Percentiles rank a stretch among this genome's conserved stretches.
phyloP scores from a whole-genome alignment of 176 grass and related monocot species.

The Cenchrus americanus region DNA sequence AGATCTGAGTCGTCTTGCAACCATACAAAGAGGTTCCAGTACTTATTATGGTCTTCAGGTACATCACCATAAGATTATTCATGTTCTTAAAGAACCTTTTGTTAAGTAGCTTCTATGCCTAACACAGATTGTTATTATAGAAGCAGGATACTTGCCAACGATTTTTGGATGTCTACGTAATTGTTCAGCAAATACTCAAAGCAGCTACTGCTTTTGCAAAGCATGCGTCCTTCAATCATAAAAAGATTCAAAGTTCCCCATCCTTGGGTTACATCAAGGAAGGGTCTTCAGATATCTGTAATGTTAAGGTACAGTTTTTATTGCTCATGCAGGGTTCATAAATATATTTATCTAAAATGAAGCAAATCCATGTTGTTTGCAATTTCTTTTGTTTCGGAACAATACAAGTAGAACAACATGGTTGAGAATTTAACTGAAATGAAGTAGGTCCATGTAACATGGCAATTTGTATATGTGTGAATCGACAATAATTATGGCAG shows the following conservation, averaged over 20 bases:
- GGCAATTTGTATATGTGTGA: not conserved
- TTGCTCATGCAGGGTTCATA: not conserved
- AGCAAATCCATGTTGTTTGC: not conserved
- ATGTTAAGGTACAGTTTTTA: constrained; percentile 1
- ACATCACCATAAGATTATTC: not conserved
- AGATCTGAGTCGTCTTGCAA: not conserved
- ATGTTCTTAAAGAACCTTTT: not conserved
- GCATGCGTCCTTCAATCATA: not conserved
- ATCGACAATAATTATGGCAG: not conserved
- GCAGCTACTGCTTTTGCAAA: not conserved
- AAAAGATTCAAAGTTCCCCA: not conserved
- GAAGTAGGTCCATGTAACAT: not conserved
- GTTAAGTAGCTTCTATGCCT: not conserved
- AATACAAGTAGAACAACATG: not conserved
- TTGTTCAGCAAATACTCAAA: constrained; percentile 9
- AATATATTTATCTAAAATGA: not conserved
- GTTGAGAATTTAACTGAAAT: not conserved
- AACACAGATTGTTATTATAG: not conserved
- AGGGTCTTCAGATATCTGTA: not conserved
- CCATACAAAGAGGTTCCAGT: not conserved
- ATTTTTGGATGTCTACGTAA: not conserved
- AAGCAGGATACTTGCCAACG: not conserved
- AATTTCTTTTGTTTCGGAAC: not conserved
- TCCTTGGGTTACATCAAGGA: not conserved
- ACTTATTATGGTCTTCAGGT: not conserved